Conservation (phyloP, 148 eudicot genomes). For the Nepenthes mirabilis region DNA sequence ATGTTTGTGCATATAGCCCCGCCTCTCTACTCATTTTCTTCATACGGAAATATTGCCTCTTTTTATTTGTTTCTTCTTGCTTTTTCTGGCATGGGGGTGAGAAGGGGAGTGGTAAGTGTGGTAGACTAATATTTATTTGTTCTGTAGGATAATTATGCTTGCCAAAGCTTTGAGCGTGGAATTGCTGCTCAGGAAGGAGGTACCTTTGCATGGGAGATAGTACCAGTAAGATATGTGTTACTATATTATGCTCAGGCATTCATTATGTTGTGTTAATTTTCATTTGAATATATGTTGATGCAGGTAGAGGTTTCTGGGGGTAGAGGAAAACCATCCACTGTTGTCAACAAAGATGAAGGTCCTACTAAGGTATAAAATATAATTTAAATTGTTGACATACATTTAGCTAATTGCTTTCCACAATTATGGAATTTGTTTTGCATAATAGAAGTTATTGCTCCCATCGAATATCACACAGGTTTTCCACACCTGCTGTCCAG, state of each 20-base stretch:
- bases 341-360: conserved; percentile 92
- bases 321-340: conserved; percentile 74
- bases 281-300: conserved; percentile 7
- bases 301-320: conserved; percentile 97
- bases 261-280: not conserved
- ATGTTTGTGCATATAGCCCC: no score
- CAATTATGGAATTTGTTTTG: not conserved
- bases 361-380: conserved; percentile 57
- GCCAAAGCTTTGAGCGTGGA: conserved; percentile 94
- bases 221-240: conserved; percentile 45
- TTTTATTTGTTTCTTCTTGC: not conserved
- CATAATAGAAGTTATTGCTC: not conserved
- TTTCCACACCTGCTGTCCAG: no score
- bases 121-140: conserved; percentile 5
- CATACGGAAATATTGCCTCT: not conserved
- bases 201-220: conserved; percentile 93
- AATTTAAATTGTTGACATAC: not conserved
- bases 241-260: not conserved
- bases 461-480: no score
- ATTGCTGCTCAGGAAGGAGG: conserved; percentile 77
- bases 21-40: not conserved
- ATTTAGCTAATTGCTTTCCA: not conserved
- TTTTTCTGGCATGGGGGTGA: not conserved
- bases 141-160: conserved; percentile 78
- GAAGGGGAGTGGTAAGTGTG: no score